Conservation (phyloP, 2,329 filamentous ascomycete genomes). For the Neophaeococcomyces aloes region DNA sequence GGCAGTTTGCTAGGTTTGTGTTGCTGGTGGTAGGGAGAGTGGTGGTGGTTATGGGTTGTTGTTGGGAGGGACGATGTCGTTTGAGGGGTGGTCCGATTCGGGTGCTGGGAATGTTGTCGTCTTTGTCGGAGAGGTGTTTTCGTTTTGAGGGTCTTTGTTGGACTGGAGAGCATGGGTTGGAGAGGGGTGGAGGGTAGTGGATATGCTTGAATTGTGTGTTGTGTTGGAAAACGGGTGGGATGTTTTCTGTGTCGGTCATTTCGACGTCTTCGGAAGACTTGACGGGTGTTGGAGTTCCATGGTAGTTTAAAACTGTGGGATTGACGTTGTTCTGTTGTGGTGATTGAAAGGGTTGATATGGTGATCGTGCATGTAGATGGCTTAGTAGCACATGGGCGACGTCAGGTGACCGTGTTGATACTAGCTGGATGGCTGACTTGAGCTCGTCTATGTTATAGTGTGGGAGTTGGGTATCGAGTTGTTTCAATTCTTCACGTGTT, state of each 20-base stretch:
- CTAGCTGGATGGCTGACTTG: background rate
- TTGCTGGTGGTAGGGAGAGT: too few relatives aligned
- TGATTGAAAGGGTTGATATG: background rate
- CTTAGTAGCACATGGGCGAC: background rate
- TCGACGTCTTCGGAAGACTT: background rate
- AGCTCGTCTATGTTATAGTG: background rate
- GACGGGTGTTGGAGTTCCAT: background rate
- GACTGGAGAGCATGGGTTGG: background rate
- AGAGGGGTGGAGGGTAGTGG: background rate
- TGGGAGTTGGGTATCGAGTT: background rate
- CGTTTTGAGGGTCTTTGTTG: background rate
- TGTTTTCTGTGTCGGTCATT: conserved; percentile 3
- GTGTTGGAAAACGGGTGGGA: background rate
- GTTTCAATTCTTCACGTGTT: conserved; percentile 3
- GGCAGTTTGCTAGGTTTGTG: too few relatives aligned
- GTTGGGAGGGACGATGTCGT: too few relatives aligned
- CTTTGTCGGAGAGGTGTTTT: background rate
- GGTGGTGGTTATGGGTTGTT: too few relatives aligned
- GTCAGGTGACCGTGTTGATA: background rate
- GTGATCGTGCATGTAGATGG: background rate
- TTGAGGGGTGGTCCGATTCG: too few relatives aligned
- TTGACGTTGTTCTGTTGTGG: background rate
- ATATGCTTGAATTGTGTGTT: background rate
- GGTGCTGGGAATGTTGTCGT: background rate
- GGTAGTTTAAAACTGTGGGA: background rate